Evolutionary conservation across 352 stramenopile species (phyloP).

Genomic region (Lagenidium giganteum): DNA sequence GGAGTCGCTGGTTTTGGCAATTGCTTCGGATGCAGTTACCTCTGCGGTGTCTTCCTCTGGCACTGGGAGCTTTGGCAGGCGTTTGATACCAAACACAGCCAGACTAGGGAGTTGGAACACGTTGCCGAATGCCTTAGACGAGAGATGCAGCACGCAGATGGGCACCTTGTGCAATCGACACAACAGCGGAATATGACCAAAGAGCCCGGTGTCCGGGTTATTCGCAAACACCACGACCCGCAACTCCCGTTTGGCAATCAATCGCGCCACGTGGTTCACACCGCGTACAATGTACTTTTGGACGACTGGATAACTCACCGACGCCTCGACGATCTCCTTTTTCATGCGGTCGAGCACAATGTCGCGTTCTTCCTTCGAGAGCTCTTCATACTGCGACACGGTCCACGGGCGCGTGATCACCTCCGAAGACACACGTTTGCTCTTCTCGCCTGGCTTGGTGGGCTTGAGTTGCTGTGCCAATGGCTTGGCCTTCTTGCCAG

Average conservation of each 20-base stretch:
- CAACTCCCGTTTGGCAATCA: constrained; percentile 34
- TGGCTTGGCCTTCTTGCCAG: constrained; percentile 6
- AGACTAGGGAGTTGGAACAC: constrained; percentile 57
- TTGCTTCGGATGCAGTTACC: background rate
- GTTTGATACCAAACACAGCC: constrained; percentile 42
- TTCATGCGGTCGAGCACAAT: constrained; percentile 72
- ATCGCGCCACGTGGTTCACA: constrained; percentile 50
- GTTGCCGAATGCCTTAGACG: constrained; percentile 53
- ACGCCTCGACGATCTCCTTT: constrained; percentile 44
- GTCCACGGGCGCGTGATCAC: constrained; percentile 33
- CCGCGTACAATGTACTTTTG: constrained; percentile 29
- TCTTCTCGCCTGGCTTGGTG: constrained; percentile 1
- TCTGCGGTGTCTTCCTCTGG: background rate
- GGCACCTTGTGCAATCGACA: constrained; percentile 62
- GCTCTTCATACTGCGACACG: constrained; percentile 45
- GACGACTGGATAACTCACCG: constrained; percentile 10
- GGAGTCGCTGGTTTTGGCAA: background rate
- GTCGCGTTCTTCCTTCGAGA: constrained; percentile 67
- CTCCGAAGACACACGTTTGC: constrained; percentile 11
- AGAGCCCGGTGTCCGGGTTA: constrained; percentile 49
- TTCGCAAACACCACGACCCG: constrained; percentile 62
- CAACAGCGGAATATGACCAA: constrained; percentile 62
- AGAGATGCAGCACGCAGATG: constrained; percentile 67
- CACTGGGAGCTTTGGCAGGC: constrained; percentile 7
- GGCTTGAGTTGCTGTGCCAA: constrained; percentile 3